Conservation (phyloP, 2,329 filamentous ascomycete species). For the Epichloe amarillans region DNA sequence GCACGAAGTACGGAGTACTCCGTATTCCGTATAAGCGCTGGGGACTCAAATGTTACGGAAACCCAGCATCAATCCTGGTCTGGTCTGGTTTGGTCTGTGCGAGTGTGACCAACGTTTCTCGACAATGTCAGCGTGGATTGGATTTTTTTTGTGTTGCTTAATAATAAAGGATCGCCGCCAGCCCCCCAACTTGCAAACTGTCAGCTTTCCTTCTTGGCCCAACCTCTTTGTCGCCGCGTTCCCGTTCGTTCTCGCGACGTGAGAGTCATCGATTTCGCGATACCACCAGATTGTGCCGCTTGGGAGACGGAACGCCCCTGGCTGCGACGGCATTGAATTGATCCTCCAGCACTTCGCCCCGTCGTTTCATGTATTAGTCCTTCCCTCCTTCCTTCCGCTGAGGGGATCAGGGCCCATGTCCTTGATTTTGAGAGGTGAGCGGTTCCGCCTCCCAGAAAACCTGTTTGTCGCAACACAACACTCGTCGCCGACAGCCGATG, state of each 20-base stretch:
- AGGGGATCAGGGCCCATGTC: not conserved
- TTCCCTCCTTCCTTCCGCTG: not conserved
- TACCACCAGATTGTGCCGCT: not conserved
- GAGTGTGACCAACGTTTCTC: not conserved
- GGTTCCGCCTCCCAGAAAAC: not conserved
- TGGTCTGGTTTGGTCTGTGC: not conserved
- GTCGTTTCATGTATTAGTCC: not conserved
- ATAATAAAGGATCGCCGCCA: not conserved
- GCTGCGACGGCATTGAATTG: not conserved
- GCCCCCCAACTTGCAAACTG: not conserved
- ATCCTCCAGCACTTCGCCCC: not conserved
- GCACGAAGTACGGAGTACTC: no score
- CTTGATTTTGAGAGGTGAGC: not conserved
- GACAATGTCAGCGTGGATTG: no score
- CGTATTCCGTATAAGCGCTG: no score
- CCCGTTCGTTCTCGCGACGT: no score
- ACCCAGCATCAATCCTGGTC: no score
- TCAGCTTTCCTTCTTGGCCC: not conserved
- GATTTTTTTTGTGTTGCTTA: not conserved
- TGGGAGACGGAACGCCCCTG: not conserved
- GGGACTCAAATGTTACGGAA: no score
- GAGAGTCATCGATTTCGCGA: not conserved
- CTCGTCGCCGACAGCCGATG: not conserved
- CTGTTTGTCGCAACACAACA: not conserved
- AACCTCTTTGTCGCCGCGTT: no score